phyloP scores from a whole-genome alignment of 1,139 yeast species.

The Candida anutae region DNA sequence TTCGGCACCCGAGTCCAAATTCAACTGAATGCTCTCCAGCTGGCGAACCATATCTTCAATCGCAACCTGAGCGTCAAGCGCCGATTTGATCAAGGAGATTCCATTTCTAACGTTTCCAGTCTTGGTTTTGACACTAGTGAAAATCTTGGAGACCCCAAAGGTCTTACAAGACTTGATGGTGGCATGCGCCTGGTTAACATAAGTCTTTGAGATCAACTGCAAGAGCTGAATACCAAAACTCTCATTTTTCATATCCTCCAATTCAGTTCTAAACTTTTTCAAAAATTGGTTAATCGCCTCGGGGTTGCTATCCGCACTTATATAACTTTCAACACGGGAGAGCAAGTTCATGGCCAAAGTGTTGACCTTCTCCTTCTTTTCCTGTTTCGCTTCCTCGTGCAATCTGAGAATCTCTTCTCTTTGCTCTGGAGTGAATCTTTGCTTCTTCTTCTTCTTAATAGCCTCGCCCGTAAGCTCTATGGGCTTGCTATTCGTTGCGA shows the following conservation, averaged over 20 bases:
- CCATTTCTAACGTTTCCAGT: constrained; percentile 34
- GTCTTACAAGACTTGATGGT: constrained; percentile 30
- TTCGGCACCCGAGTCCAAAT: constrained; percentile 20
- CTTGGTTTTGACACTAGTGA: constrained; percentile 40
- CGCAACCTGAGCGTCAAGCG: constrained; percentile 34
- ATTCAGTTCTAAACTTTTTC: constrained; percentile 42
- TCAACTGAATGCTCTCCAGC: constrained; percentile 40
- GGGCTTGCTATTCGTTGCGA: neutral
- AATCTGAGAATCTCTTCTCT: constrained; percentile 46
- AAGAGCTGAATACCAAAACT: constrained; percentile 41
- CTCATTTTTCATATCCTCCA: constrained; percentile 49
- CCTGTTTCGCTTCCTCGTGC: constrained; percentile 49
- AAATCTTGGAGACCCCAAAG: constrained; percentile 43
- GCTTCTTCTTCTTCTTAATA: constrained; percentile 20
- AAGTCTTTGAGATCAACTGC: constrained; percentile 57
- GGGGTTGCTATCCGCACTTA: constrained; percentile 16
- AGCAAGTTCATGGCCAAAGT: constrained; percentile 44
- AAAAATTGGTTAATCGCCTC: constrained; percentile 31
- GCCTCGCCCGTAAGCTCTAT: constrained; percentile 7
- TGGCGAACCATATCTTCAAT: constrained; percentile 38
- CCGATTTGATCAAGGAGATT: constrained; percentile 31
- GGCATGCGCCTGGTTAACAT: constrained; percentile 49
- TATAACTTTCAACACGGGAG: constrained; percentile 33
- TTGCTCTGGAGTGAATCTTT: constrained; percentile 41
- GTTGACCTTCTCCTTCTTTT: constrained; percentile 46